phyloP scores from a whole-genome alignment of 768 basidiomycete species.

The Xerocomus spinulosus region DNA sequence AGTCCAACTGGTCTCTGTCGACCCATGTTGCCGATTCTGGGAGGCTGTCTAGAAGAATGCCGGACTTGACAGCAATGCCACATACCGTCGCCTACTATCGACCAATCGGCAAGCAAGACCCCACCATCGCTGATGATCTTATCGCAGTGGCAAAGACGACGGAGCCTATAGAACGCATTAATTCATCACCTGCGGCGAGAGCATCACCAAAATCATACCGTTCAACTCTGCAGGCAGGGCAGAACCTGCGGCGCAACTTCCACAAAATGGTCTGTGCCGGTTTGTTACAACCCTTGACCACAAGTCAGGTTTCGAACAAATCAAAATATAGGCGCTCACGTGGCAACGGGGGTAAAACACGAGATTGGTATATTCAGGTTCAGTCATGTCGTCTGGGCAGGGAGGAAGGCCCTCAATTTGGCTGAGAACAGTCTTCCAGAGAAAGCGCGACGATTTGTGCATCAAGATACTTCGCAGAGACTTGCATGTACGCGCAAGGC shows the following conservation, averaged over 20 bases:
- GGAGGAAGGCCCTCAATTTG: conserved; percentile 37
- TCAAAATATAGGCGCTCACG: neutral
- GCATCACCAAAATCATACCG: conserved; percentile 2
- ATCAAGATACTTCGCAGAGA: conserved; percentile 38
- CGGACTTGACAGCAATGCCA: neutral
- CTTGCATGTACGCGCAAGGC: conserved; percentile 40
- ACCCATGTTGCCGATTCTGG: conserved; percentile 4
- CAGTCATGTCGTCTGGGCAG: conserved; percentile 42
- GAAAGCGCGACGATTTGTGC: conserved; percentile 23
- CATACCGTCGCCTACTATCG: conserved; percentile 4
- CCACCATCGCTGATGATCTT: neutral
- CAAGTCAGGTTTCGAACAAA: neutral
- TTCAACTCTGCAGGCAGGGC: conserved; percentile 7
- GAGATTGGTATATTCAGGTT: conserved; percentile 43
- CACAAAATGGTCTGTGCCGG: conserved; percentile 8
- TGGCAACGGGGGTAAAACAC: conserved; percentile 31
- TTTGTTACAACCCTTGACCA: conserved; percentile 10
- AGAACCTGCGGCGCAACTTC: conserved; percentile 18
- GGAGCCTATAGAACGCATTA: conserved; percentile 3
- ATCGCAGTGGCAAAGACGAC: neutral
- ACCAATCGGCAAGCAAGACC: conserved; percentile 2
- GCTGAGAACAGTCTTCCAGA: conserved; percentile 27
- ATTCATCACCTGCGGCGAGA: neutral
- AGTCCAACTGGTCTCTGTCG: conserved; percentile 10
- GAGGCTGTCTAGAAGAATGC: neutral